Evolutionary conservation across 768 basidiomycete species (phyloP).

Genomic region (Cyathus striatus): DNA sequence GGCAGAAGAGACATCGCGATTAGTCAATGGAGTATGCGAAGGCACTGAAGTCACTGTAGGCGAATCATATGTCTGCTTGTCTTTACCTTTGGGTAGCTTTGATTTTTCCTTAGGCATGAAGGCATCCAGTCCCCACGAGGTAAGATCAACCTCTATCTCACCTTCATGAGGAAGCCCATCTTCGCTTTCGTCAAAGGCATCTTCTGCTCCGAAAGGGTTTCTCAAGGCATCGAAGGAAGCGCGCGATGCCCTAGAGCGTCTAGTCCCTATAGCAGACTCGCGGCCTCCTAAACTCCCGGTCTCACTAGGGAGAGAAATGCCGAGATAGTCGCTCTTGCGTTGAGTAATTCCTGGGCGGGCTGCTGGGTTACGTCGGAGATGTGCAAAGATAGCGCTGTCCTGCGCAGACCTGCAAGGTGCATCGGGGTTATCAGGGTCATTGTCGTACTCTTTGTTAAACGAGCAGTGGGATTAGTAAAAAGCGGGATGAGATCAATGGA

Average conservation of each 20-base stretch:
- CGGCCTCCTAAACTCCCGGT: slow-evolving; percentile 37
- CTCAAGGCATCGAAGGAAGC: slow-evolving; percentile 59
- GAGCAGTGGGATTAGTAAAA: not conserved
- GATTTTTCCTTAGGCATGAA: slow-evolving; percentile 69
- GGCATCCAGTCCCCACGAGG: slow-evolving; percentile 80
- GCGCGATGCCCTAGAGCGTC: slow-evolving; percentile 49
- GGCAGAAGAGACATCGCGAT: slow-evolving; percentile 26
- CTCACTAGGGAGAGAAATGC: slow-evolving; percentile 63
- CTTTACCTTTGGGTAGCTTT: slow-evolving; percentile 34
- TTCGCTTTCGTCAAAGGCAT: slow-evolving; percentile 49
- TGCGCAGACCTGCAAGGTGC: slow-evolving; percentile 61
- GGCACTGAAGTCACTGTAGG: slow-evolving; percentile 35
- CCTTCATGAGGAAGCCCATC: slow-evolving; percentile 45
- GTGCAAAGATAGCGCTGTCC: slow-evolving; percentile 84
- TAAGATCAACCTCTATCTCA: slow-evolving; percentile 70
- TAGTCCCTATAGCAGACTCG: slow-evolving; percentile 43
- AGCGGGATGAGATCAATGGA: slow-evolving; percentile 2
- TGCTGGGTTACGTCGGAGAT: slow-evolving; percentile 55
- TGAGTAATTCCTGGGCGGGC: slow-evolving; percentile 35
- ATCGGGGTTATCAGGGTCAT: slow-evolving; percentile 67
- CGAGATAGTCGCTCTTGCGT: slow-evolving; percentile 63
- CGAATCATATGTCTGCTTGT: slow-evolving; percentile 31
- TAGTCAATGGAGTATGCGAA: slow-evolving; percentile 36
- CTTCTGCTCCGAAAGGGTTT: slow-evolving; percentile 73
- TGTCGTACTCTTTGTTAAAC: slow-evolving; percentile 73